phyloP scores from a whole-genome alignment of 2,329 filamentous ascomycete species.

The Sclerotinia nivalis region DNA sequence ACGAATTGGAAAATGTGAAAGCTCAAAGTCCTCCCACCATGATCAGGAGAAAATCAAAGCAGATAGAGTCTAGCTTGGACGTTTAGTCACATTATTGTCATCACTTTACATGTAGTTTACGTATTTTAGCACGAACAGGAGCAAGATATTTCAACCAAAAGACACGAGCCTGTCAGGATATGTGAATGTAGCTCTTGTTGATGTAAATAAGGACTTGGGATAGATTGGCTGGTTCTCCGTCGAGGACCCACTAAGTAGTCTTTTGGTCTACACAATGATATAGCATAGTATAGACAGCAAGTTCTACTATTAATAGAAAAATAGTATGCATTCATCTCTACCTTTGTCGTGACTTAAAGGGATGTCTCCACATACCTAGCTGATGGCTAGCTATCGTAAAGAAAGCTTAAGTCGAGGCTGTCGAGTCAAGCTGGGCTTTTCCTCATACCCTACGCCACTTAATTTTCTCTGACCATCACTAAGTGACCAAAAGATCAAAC shows the following conservation, averaged over 20 bases:
- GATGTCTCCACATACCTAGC: background rate
- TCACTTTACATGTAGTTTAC: background rate
- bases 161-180: background rate
- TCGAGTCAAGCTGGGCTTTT: background rate
- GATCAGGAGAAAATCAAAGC: background rate
- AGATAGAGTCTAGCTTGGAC: background rate
- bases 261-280: background rate
- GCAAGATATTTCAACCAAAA: background rate
- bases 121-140: background rate
- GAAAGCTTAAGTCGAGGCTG: too few species aligned
- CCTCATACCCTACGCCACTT: too few species aligned
- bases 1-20: too few species aligned
- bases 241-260: background rate
- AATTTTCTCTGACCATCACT: background rate
- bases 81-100: background rate
- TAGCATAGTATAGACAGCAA: background rate
- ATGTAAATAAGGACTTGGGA: background rate
- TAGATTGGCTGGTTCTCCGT: background rate
- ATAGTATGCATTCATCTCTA: background rate
- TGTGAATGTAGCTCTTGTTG: background rate
- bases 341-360: too few species aligned
- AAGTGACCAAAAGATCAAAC: background rate
- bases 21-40: background rate
- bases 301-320: background rate
- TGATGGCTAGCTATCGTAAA: background rate